Percentiles rank a stretch among this genome's conserved stretches.
Conservation (phyloP, 805 yeast genomes). For the Candida pseudofarinosa region DNA sequence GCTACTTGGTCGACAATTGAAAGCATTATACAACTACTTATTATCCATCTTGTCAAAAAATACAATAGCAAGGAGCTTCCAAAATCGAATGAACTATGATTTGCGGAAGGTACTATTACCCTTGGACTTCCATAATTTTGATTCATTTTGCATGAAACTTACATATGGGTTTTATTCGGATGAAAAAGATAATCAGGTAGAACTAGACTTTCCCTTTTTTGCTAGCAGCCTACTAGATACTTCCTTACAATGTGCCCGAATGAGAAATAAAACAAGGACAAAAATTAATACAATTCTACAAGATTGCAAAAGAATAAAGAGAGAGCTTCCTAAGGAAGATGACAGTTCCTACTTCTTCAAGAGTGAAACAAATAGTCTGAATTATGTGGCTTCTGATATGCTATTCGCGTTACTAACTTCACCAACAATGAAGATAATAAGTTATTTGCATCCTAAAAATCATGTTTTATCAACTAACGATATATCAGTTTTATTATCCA, state of each 20-base stretch:
- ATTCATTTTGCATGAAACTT: constrained; percentile 45
- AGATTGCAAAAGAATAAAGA: constrained; percentile 19
- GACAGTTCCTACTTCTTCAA: constrained; percentile 3
- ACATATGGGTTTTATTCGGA: constrained; percentile 27
- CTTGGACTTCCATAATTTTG: constrained; percentile 69
- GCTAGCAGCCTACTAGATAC: constrained; percentile 26
- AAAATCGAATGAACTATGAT: constrained; percentile 74
- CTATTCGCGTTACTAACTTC: constrained; percentile 74
- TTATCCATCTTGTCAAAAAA: constrained; percentile 82
- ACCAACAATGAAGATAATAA: constrained; percentile 59
- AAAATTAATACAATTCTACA: constrained; percentile 55
- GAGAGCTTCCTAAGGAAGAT: constrained; percentile 2
- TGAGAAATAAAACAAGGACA: constrained; percentile 55
- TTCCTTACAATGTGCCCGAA: constrained; percentile 31
- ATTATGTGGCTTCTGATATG: constrained; percentile 39
- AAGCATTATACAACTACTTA: constrained; percentile 68
- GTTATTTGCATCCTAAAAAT: constrained; percentile 68
- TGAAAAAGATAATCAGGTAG: not conserved
- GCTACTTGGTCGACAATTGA: constrained; percentile 49
- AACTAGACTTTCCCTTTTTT: constrained; percentile 21
- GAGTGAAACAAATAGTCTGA: constrained; percentile 8
- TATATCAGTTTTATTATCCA: constrained; percentile 65
- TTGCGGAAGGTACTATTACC: constrained; percentile 70
- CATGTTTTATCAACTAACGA: constrained; percentile 83
- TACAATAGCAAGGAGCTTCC: constrained; percentile 64